Evolutionary conservation across 768 basidiomycete genomes (phyloP), one percentile per base, ranked within the genome.

Genomic region (Aureoboletus auriporus): DNA sequence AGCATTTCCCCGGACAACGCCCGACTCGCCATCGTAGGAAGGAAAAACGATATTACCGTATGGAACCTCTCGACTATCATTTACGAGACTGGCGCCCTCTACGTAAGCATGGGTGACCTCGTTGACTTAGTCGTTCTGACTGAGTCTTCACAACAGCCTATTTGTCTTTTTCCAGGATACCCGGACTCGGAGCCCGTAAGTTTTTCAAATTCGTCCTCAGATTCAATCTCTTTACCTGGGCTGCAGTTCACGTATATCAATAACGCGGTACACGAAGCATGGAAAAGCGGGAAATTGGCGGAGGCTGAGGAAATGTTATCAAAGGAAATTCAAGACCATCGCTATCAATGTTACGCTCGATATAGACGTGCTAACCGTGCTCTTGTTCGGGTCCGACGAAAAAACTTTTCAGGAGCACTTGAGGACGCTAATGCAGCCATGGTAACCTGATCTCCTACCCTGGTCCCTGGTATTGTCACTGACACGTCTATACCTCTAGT

Each of bases 311-410:
- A 39, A n/a, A 42, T 29, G 1, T 29, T 59, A 17, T 47, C 50
- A 1, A 46, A 29, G 29, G 55, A 60, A 38, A 57, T 60, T 17
- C 28, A 33, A 37, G 44, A 49, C 9, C 1, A 40, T 31, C 10
- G 13, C 2, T 20, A 20, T 11, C 31, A 7, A 28, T 28, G 6
- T 28, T 41, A 45, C n/a, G 5, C 16, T 10, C 23, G 11, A 14
- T 54, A 60, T 39, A 9, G 29, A 6, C 43, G 33, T 16, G 58
- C 44, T 13, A 59, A 53, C 17, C 58, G 57, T 31, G 47, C 58
- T 13, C 39, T 59, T 16, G 38, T 60, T 39, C 58, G 58, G 11
- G n/a, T 26, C 2, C 42, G 43, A 12, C 51, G 1, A 3, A 10
- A 28, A 17, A 28, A 60, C 12, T 49, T 44, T 39, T 6, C 2